Base-by-base conservation (phyloP, 805 yeast species). In the Schizosaccharomyces japonicus region DNA sequence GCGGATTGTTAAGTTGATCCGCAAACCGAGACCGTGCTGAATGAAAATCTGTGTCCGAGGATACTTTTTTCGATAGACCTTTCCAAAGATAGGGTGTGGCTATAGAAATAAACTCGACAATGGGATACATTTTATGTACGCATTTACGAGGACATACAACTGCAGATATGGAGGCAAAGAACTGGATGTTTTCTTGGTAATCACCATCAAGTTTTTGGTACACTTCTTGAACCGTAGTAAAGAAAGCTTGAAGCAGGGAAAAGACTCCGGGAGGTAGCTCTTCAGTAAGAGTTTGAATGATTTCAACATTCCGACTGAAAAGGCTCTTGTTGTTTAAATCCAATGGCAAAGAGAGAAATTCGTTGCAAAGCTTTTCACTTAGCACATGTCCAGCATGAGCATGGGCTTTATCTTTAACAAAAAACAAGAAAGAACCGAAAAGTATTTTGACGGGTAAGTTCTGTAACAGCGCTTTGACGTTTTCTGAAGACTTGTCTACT, bases 391-490 rank as follows among this genome's bases (percentile, higher is more conserved):
- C 42, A 36, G 42, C 42, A 5, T 36, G 17, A 13, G 17, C 42
- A 17, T 17, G 23, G 4, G 23, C 23, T 21, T 23, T 17, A 17
- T 36, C 28, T 10, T 36, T 36, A 8, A 36, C 39, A 45, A 26
- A 26, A 5, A 42, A 42, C 17, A 42, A 25, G 11, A 42, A 42
- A 15, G 34, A 42, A 25, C 46, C 46, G 25, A 30, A 42, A 7
- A 28, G 46, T 28, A 42, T 42, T 10, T 42, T 42, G 5, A 29
- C 19, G 13, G 34, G 29, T 21, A 47, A 46, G 15, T 47, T 52
- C 52, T 3, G 27, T 17, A 36, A 36, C n/a, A n/a, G n/a, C n/a
- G n/a, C n/a, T n/a, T n/a, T n/a, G n/a, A n/a, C n/a, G n/a, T n/a
- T n/a, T n/a, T n/a, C n/a, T n/a, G n/a, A n/a, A n/a, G n/a, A n/a